A percentile compares a stretch with the other conserved stretches of the same genome.
These are phyloP conservation scores for Irpex sp. DNA, from an alignment of 1,284 basidiomycete genomes.

Conservation along the genomic window DNA sequence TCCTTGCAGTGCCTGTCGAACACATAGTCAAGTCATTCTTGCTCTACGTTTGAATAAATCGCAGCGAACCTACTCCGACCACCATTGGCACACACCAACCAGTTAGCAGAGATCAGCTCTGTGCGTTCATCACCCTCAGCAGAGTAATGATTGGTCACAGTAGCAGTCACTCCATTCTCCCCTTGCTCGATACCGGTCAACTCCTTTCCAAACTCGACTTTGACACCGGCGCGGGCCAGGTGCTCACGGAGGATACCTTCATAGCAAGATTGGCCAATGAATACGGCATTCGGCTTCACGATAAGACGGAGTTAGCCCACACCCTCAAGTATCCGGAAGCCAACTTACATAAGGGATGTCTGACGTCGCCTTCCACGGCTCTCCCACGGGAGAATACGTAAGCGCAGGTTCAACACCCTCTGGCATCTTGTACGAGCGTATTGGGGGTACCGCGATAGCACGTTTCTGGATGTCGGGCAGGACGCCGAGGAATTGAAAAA, in stretches of 20 bases:
- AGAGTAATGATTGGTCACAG: background rate
- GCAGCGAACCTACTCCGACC: constrained; percentile 22
- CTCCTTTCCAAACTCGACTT: constrained; percentile 13
- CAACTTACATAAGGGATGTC: background rate
- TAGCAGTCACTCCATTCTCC: constrained; percentile 16
- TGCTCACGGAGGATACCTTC: constrained; percentile 9
- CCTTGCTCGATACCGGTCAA: constrained; percentile 21
- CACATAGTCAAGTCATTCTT: background rate
- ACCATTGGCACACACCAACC: constrained; percentile 31
- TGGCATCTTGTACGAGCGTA: background rate
- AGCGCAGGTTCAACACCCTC: background rate
- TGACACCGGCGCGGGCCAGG: constrained; percentile 2
- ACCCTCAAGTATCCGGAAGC: background rate
- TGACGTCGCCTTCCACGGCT: background rate
- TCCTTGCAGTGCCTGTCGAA: constrained; percentile 21
- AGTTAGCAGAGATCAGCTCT: constrained; percentile 15
- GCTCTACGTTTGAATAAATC: background rate
- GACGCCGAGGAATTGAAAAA: constrained; percentile 15
- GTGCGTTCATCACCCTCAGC: background rate
- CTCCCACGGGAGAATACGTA: background rate
- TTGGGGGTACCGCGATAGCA: background rate
- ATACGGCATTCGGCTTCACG: background rate
- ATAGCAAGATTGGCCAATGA: constrained; percentile 7
- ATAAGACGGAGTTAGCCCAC: background rate
- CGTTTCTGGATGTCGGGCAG: constrained; percentile 13